These are phyloP conservation scores for Mollisia scopiformis DNA, from an alignment of 2,329 filamentous ascomycete species.

Conservation along the genomic window DNA sequence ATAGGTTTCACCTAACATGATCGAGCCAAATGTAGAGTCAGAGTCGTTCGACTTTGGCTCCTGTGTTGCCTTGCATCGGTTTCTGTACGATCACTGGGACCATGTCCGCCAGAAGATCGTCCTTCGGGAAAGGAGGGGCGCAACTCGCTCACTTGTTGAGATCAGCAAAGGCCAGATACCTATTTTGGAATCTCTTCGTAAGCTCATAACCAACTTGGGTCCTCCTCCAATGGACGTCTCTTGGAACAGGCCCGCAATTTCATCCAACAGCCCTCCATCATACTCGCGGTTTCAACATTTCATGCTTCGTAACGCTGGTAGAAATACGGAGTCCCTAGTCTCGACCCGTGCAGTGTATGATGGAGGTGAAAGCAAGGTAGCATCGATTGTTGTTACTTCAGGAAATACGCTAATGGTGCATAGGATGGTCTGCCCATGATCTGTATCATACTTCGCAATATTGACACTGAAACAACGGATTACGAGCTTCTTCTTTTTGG, in stretches of 20 bases:
- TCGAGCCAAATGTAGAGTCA: conserved; percentile 45
- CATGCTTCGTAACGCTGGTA: conserved; percentile 71
- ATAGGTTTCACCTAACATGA: conserved; percentile 51
- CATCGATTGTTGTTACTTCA: not conserved
- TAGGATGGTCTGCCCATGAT: conserved; percentile 70
- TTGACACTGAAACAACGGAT: conserved; percentile 67
- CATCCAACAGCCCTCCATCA: conserved; percentile 61
- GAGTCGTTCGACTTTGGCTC: conserved; percentile 71
- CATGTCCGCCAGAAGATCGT: conserved; percentile 67
- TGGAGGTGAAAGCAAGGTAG: conserved; percentile 69
- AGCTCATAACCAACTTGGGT: conserved; percentile 67
- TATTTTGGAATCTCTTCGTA: conserved; percentile 61
- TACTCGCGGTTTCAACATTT: conserved; percentile 74
- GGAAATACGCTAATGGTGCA: conserved; percentile 11
- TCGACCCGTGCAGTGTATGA: conserved; percentile 70
- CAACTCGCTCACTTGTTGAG: conserved; percentile 57
- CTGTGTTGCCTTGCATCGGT: conserved; percentile 70
- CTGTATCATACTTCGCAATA: conserved; percentile 69
- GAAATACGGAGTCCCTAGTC: conserved; percentile 65
- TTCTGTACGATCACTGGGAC: conserved; percentile 74
- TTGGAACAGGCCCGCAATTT: conserved; percentile 70
- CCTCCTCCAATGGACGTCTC: conserved; percentile 70
- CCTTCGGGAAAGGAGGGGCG: conserved; percentile 60
- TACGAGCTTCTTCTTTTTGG: conserved; percentile 69
- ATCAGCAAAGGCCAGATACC: conserved; percentile 54